These are phyloP conservation scores for Chaetoscypha palmicola DNA, from an alignment of 2,329 filamentous ascomycete genomes.

Conservation along the genomic window DNA sequence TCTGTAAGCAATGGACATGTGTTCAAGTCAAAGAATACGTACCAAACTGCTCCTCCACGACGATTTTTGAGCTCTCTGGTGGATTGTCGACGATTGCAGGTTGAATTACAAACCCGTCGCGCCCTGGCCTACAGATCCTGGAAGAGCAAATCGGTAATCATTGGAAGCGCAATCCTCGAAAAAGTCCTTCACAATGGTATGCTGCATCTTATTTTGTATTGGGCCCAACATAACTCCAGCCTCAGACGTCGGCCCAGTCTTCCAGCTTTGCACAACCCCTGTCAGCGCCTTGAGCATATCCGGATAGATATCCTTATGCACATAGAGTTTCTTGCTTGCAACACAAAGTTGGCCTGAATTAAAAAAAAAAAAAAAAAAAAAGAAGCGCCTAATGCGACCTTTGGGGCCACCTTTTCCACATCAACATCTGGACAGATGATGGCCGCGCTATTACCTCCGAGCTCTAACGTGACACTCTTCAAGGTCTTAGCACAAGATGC, in stretches of 20 bases:
- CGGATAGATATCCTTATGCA: conserved; percentile 54
- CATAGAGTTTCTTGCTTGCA: conserved; percentile 51
- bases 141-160: conserved; percentile 44
- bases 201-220: conserved; percentile 60
- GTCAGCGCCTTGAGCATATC: conserved; percentile 42
- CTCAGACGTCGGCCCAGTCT: conserved; percentile 34
- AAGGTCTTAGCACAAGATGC: conserved; percentile 42
- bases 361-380: conserved; percentile 51
- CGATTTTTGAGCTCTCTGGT: conserved; percentile 46
- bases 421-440: conserved; percentile 48
- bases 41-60: conserved; percentile 55
- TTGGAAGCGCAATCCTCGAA: conserved; percentile 48
- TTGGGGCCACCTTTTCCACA: conserved; percentile 37
- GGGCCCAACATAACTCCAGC: conserved; percentile 44
- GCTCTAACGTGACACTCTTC: conserved; percentile 35
- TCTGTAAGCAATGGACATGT: conserved; percentile 1
- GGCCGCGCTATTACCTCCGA: conserved; percentile 46
- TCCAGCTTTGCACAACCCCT: conserved; percentile 37
- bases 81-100: conserved; percentile 54
- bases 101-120: conserved; percentile 50
- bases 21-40: conserved; percentile 18
- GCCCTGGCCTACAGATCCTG: conserved; percentile 32
- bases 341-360: conserved; percentile 51
- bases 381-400: conserved; percentile 39
- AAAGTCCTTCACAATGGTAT: conserved; percentile 49